Conservation (phyloP, 352 stramenopile genomes). For the Phytopythium kandeliae region DNA sequence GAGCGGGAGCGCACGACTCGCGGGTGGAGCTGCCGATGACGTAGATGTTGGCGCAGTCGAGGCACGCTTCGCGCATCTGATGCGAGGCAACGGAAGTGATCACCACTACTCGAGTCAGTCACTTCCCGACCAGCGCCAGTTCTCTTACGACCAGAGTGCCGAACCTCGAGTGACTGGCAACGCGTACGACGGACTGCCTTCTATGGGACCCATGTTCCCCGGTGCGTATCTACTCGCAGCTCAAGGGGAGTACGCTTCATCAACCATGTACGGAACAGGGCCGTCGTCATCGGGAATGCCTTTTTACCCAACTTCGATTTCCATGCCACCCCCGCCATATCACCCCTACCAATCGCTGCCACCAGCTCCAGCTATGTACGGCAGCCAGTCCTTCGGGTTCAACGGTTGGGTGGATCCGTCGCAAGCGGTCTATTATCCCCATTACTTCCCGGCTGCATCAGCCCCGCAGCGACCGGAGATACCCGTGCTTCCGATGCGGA, state of each 20-base stretch:
- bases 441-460: not conserved
- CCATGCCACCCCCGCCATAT: not conserved
- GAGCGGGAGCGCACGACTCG: not conserved
- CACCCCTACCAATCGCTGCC: not conserved
- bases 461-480: not conserved
- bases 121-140: not conserved
- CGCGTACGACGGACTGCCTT: not conserved
- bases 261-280: constrained; percentile 10
- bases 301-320: constrained; percentile 10
- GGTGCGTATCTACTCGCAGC: constrained; percentile 8
- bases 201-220: constrained; percentile 8
- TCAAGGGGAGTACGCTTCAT: constrained; percentile 2
- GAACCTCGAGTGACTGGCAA: not conserved
- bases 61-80: constrained; percentile 74
- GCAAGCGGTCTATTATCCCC: not conserved
- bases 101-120: constrained; percentile 20
- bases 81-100: constrained; percentile 43
- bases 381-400: not conserved
- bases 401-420: constrained; percentile 5
- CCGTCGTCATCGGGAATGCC: constrained; percentile 7
- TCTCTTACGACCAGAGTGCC: not conserved
- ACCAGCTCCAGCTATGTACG: not conserved
- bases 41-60: constrained; percentile 70
- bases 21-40: constrained; percentile 33
- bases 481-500: not conserved